Percentiles rank a stretch among this genome's conserved stretches.
These are phyloP conservation scores for Leccinum olivaceopallidum DNA, from an alignment of 768 basidiomycete species.

Conservation along the genomic window DNA sequence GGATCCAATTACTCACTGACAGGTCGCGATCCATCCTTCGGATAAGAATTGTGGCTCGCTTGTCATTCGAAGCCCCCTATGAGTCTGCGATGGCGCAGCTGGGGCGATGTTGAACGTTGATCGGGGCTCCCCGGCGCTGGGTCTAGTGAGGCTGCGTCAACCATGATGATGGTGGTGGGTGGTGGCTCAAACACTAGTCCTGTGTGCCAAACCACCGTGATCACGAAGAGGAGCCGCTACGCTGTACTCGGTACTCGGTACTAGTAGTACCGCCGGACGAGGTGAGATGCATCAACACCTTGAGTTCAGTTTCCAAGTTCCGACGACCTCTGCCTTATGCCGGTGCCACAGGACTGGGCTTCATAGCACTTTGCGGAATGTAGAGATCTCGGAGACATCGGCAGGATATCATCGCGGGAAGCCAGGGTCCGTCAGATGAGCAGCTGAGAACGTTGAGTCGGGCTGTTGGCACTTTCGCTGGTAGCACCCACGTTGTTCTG, in stretches of 20 bases:
- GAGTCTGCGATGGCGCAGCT: background rate
- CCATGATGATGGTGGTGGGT: background rate
- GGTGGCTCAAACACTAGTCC: background rate
- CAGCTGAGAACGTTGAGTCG: too few relatives aligned
- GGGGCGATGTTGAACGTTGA: background rate
- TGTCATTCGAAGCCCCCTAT: background rate
- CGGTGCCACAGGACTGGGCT: background rate
- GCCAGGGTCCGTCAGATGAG: background rate
- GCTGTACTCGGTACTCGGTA: background rate
- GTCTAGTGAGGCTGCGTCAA: background rate
- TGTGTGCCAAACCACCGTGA: background rate
- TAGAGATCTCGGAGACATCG: background rate
- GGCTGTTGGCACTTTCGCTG: too few relatives aligned
- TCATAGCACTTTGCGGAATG: background rate
- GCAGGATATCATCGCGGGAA: background rate
- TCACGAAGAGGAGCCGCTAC: background rate
- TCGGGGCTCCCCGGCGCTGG: background rate
- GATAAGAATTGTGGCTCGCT: background rate
- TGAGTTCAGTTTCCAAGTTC: background rate
- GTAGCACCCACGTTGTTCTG: too few relatives aligned
- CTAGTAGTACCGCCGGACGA: background rate
- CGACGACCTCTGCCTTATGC: background rate
- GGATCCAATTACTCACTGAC: background rate
- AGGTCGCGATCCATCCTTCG: background rate
- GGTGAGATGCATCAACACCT: background rate